Evolutionary conservation across 495 filamentous ascomycete genomes (phyloP), one percentile per base, ranked within the genome.

Genomic region (Penicillium alfredii): DNA sequence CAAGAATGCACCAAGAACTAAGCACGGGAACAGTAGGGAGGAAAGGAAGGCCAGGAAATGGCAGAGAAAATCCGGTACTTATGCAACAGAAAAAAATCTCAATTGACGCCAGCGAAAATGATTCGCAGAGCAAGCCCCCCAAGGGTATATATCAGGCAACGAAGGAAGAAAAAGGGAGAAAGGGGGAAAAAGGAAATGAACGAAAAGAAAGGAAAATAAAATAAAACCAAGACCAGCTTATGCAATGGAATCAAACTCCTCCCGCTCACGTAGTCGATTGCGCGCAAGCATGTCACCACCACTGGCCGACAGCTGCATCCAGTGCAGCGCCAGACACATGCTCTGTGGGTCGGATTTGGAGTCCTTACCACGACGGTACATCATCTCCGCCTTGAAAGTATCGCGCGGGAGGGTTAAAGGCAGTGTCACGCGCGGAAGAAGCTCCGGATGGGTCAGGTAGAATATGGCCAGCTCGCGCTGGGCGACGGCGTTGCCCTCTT

Each of bases 261-360:
- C 77, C 4, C 76, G 64, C 60, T 90, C 84, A 41, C 84, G 74
- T 60, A 96, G 74, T 58, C 88, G 84, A 56, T 85, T 86, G 56
- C 76, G 80, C 17, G 92, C 92, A 44, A 96, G 70, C 51, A 84
- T 77, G 59, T 98, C 92, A 7, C 88, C 88, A 22, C 90, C 89
- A 34, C 69, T 76, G 39, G 86, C 83, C 25, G 86, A 88, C 43
- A 89, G 66, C 66, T 88, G 88, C 92, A 97, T 97, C 92, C 92
- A 98, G 65, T 98, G 92, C 53, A 94, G 83, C 3, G 93, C 90
- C 35, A 96, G 73, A 53, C 90, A 95, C 84, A 98, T 94, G 7
- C 87, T 87, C 30, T 82, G 80, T 11, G 92, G 88, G 54, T 98
- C 88, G 28, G 73, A 71, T 40, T 72, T 72, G 30, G 80, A 78